These are phyloP conservation scores for Lanmaoa pseudosensibilis DNA, from an alignment of 768 basidiomycete genomes.

Conservation along the genomic window DNA sequence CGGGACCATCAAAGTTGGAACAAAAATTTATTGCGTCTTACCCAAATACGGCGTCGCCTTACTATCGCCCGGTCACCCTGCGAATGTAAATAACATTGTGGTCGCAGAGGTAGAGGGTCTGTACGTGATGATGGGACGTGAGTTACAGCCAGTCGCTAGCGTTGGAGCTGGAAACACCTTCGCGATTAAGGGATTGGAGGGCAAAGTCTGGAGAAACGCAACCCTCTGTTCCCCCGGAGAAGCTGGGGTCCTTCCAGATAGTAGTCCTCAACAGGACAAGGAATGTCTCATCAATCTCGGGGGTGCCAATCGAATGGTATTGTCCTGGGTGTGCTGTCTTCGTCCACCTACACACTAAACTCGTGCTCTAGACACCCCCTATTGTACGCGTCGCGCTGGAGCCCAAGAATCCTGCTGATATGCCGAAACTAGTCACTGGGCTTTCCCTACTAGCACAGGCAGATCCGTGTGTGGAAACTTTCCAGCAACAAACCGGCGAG, in stretches of 20 bases:
- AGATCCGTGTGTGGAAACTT: slow-evolving; percentile 96
- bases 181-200: slow-evolving; percentile 86
- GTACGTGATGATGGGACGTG: slow-evolving; percentile 98
- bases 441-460: slow-evolving; percentile 88
- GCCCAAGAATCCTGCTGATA: slow-evolving; percentile 76
- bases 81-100: slow-evolving; percentile 64
- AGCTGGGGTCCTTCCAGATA: slow-evolving; percentile 38
- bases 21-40: slow-evolving; percentile 68
- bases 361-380: slow-evolving; percentile 61
- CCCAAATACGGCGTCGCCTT: slow-evolving; percentile 80
- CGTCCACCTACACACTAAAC: neutral
- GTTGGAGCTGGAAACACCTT: slow-evolving; percentile 95
- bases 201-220: slow-evolving; percentile 86
- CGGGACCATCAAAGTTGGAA: slow-evolving; percentile 70
- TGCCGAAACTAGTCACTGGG: slow-evolving; percentile 85
- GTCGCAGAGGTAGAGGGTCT: slow-evolving; percentile 67
- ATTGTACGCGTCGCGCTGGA: slow-evolving; percentile 96
- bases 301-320: slow-evolving; percentile 62
- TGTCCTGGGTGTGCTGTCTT: neutral
- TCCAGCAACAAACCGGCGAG: slow-evolving; percentile 96
- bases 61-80: slow-evolving; percentile 60
- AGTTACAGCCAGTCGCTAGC: slow-evolving; percentile 77
- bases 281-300: slow-evolving; percentile 80
- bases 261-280: slow-evolving; percentile 36
- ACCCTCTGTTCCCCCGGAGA: slow-evolving; percentile 77